phyloP scores from a whole-genome alignment of 805 yeast genomes.

The Ogataea zsoltii region DNA sequence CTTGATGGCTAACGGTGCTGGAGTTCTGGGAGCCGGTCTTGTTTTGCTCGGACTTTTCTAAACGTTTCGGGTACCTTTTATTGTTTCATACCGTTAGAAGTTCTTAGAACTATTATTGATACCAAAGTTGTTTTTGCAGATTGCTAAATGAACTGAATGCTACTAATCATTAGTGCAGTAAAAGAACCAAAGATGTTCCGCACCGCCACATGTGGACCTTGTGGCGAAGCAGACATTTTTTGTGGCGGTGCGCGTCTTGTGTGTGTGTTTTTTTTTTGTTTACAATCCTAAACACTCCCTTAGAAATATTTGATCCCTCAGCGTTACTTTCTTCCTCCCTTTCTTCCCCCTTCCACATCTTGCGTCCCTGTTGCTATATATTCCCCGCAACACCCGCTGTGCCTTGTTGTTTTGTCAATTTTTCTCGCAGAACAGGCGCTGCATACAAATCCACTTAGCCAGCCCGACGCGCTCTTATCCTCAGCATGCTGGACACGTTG shows the following conservation, averaged over 20 bases:
- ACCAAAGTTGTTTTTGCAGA: no score
- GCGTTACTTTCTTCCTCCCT: neutral
- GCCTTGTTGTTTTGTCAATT: no score
- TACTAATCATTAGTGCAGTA: no score
- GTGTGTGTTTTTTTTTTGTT: neutral
- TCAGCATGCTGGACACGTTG: constrained; percentile 30
- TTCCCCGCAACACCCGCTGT: neutral
- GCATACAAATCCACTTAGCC: no score
- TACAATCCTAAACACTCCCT: neutral
- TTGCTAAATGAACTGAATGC: no score
- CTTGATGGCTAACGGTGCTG: constrained; percentile 29
- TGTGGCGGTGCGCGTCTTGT: constrained; percentile 3
- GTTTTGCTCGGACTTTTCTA: constrained; percentile 17
- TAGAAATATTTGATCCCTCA: neutral
- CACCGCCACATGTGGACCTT: no score
- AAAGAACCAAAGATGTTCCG: no score
- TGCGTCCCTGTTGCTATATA: neutral
- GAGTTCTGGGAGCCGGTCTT: constrained; percentile 29
- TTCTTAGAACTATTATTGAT: neutral
- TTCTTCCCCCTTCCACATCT: neutral
- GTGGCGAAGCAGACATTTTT: neutral
- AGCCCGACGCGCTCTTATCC: neutral
- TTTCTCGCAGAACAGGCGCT: no score
- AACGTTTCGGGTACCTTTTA: constrained; percentile 4
- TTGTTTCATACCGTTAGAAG: constrained; percentile 6